Base-by-base conservation (phyloP, 2,329 filamentous ascomycete genomes). In the Exophiala xenobiotica region DNA sequence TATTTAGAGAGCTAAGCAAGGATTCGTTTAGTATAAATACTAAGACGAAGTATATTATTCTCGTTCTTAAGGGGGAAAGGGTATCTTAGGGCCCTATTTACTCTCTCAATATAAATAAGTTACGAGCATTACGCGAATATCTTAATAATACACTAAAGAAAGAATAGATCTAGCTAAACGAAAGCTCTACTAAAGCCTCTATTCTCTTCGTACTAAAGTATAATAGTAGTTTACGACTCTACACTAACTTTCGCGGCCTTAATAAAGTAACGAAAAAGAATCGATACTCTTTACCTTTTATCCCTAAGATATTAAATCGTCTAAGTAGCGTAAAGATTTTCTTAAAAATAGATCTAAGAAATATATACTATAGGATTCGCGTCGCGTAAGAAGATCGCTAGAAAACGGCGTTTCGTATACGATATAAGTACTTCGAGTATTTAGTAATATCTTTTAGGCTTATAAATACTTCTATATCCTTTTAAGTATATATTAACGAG, bases 261-360 rank as follows among this genome's bases (percentile, higher is more conserved):
- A 68, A 67, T 49, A 50, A 58, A 9, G 59, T 63, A 11, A 67
- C 47, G 2, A 53, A 61, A 22, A 66, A 67, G 45, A 63, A 66
- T 53, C 24, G 52, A 22, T 64, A 65, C 40, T 55, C 38, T 2
- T 37, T 68, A 53, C 59, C 41, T 1, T 49, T 61, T 20, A 65
- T 66, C 27, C 18, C 46, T 38, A 50, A 65, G 46, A 54, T 51
- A 19, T 22, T 53, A 14, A 46, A 63, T 51, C 23, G 49, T 24
- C 37, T 67, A 23, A 41, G 18, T 22, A 47, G 37, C 47, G 49
- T 33, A 19, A 52, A 48, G 22, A 38, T 42, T 7, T 66, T 61
- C 51, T 62, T 46, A 2, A 61, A 58, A 22, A 33, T 66, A 18
- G 49, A 66, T 46, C 22, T 67, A 33, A 6, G 8, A 26, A 11